phyloP scores from a whole-genome alignment of 2,329 filamentous ascomycete genomes.

The Trichophaea hybrida region DNA sequence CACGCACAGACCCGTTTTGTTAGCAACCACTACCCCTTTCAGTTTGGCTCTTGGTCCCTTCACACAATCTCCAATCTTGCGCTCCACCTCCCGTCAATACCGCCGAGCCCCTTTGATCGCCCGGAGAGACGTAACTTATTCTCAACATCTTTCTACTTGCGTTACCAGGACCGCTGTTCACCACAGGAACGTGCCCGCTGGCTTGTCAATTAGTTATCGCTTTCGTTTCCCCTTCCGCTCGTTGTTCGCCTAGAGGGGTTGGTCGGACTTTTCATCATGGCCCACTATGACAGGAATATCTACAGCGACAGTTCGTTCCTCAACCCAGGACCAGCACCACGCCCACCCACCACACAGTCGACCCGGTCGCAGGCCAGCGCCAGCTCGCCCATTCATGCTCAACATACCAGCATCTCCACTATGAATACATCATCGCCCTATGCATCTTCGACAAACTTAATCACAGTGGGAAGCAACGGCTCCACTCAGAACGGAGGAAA shows the following conservation, averaged over 20 bases:
- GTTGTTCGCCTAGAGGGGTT: conserved; percentile 1
- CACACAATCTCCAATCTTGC: not conserved
- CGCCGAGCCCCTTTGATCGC: not conserved
- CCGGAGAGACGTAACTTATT: not conserved
- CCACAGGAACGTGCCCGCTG: conserved; percentile 4
- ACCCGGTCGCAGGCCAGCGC: conserved; percentile 44
- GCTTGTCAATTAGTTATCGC: conserved; percentile 8
- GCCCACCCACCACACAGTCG: conserved; percentile 66
- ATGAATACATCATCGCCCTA: conserved; percentile 54
- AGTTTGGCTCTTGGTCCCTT: not conserved
- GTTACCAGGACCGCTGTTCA: not conserved
- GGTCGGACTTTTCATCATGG: conserved; percentile 13
- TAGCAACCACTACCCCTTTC: not conserved
- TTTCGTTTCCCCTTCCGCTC: not conserved
- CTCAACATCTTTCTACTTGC: not conserved
- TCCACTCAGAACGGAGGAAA: conserved; percentile 31
- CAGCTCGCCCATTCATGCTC: conserved; percentile 44
- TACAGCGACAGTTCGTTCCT: conserved; percentile 46
- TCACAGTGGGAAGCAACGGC: conserved; percentile 30
- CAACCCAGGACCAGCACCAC: conserved; percentile 90
- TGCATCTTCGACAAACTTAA: conserved; percentile 49
- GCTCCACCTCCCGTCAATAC: not conserved
- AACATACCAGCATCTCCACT: conserved; percentile 56
- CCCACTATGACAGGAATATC: conserved; percentile 14
- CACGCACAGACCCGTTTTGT: not conserved